Evolutionary conservation across 2,329 filamentous ascomycete species (phyloP), one percentile per base, ranked within the genome.

Genomic region (Ilyonectria sp.): DNA sequence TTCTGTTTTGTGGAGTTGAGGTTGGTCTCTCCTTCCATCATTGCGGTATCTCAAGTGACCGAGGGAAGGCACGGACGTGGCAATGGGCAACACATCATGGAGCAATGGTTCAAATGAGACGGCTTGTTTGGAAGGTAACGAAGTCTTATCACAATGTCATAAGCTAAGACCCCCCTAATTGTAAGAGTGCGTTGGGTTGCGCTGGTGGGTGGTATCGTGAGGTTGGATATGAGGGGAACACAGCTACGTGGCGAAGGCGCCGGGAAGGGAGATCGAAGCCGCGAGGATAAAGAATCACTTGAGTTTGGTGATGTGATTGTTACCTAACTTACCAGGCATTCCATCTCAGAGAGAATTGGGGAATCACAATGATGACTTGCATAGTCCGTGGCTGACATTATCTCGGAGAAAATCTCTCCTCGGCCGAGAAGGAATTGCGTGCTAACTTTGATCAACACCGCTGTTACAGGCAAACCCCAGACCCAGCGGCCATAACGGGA

Each of bases 401-500:
- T 63, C 43, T 17, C 33, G 26, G 43, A 50, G 29, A 52, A 52
- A 56, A 23, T 63, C 15, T 50, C 19, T 43, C 44, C 43, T 13
- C 11, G 33, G 9, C 21, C 17, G 35, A 26, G n/a, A 21, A 21
- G n/a, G 11, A 19, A 6, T 13, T 21, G 29, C 31, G n/a, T 35
- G n/a, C 19, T 43, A 17, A 43, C 15, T 8, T 6, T 15, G 17
- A 43, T 40, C 4, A 4, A 40, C 37, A 10, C 29, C 31, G 21
- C 29, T 15, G 6, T 35, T 35, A 7, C 29, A 35, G 19, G 8
- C 10, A 23, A 23, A 46, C n/a, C 17, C 19, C 6, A 33, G 6
- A 21, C 49, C 13, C 29, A 5, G 17, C 26, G 31, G 3, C 10
- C 29, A 23, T 23, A 11, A 21, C 29, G 29, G 33, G 2, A 35